Percentiles rank a stretch among this genome's conserved stretches.
These are phyloP conservation scores for Allomyces macrogynus DNA, from an alignment of 192 early-diverging fungal genomes.

Conservation along the genomic window DNA sequence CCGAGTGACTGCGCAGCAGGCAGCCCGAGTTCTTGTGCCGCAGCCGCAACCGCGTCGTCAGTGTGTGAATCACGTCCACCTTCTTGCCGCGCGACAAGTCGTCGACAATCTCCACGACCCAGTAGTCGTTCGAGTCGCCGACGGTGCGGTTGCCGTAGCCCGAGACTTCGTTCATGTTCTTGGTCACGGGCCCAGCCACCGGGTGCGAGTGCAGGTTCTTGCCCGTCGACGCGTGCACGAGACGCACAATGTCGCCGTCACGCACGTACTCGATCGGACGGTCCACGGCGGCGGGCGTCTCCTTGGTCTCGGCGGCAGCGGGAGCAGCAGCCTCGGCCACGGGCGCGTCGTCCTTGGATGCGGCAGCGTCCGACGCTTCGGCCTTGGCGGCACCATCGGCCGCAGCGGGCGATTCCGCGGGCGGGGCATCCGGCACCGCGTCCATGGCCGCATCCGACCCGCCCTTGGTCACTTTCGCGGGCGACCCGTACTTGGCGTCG, in stretches of 20 bases:
- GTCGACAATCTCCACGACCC: slow-evolving; percentile 66
- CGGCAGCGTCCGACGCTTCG: slow-evolving; percentile 2
- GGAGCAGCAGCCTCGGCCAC: neutral
- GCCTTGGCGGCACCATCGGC: slow-evolving; percentile 2
- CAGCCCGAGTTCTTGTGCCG: slow-evolving; percentile 52
- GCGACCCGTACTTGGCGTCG: slow-evolving; percentile 1
- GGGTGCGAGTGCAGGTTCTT: slow-evolving; percentile 74
- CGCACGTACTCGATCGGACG: slow-evolving; percentile 33
- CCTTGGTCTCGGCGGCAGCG: neutral
- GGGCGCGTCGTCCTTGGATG: neutral
- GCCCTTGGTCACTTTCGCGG: neutral
- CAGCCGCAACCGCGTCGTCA: slow-evolving; percentile 66
- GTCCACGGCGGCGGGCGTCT: neutral
- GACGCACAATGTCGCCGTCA: slow-evolving; percentile 61
- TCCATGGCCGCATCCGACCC: too few species aligned
- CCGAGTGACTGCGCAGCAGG: slow-evolving; percentile 48
- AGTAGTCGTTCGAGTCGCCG: slow-evolving; percentile 73
- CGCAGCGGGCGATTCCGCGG: neutral
- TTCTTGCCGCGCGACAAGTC: slow-evolving; percentile 27
- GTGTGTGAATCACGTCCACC: slow-evolving; percentile 31
- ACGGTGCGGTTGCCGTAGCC: slow-evolving; percentile 59
- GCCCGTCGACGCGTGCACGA: slow-evolving; percentile 48
- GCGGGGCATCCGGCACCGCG: neutral
- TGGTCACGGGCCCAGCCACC: slow-evolving; percentile 53
- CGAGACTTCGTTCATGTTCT: slow-evolving; percentile 63